Percentiles rank a stretch among this genome's conserved stretches.
These are phyloP conservation scores for Fraxinus xanthoxyloides DNA, from an alignment of 305 asterid species.

Conservation along the genomic window DNA sequence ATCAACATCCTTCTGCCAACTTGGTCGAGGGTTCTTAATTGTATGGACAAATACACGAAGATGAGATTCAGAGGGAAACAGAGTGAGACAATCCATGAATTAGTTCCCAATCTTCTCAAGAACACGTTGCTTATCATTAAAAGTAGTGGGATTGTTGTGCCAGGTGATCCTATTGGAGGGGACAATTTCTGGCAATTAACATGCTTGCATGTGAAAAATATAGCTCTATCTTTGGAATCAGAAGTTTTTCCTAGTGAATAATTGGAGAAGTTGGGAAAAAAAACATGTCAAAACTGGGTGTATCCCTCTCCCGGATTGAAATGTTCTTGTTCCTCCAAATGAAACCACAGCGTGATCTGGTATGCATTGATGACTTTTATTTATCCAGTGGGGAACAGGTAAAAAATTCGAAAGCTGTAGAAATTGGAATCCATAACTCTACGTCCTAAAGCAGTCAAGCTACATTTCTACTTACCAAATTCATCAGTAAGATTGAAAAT, in stretches of 20 bases:
- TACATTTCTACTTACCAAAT: not conserved
- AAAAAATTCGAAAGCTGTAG: not conserved
- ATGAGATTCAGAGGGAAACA: slow-evolving; percentile 68
- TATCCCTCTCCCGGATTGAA: slow-evolving; percentile 64
- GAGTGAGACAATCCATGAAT: slow-evolving; percentile 76
- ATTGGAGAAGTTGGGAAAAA: slow-evolving; percentile 51
- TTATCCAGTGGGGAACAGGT: not conserved
- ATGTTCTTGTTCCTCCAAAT: slow-evolving; percentile 49
- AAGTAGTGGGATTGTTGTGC: slow-evolving; percentile 57
- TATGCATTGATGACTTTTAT: not conserved
- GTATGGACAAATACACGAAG: slow-evolving; percentile 60
- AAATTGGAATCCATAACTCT: not conserved
- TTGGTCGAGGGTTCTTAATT: slow-evolving; percentile 62
- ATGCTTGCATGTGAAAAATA: slow-evolving; percentile 70
- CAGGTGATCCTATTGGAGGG: slow-evolving; percentile 52
- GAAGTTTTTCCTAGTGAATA: slow-evolving; percentile 70
- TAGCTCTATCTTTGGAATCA: slow-evolving; percentile 61
- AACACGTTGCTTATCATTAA: slow-evolving; percentile 82
- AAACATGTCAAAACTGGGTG: slow-evolving; percentile 42
- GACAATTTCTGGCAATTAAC: slow-evolving; percentile 85
- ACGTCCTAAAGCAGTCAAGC: not conserved
- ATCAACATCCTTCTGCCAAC: slow-evolving; percentile 55
- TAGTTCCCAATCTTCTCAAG: slow-evolving; percentile 88
- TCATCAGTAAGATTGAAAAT: not conserved
- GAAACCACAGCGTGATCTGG: slow-evolving; percentile 51